Conservation (phyloP, 1,284 basidiomycete species). For the Cryptococcus floricola region DNA sequence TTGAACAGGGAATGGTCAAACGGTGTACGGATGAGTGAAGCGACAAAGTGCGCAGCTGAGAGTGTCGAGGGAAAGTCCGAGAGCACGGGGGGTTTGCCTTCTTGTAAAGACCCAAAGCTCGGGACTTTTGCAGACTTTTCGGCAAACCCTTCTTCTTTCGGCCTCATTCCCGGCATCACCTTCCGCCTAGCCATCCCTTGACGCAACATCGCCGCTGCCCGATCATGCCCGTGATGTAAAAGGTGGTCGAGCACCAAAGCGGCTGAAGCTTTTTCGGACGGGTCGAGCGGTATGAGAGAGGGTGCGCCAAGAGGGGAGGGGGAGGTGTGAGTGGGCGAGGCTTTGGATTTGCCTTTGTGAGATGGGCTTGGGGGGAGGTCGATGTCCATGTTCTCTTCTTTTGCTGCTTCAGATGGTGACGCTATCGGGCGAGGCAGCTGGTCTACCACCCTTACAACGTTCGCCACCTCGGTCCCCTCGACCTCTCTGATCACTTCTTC, state of each 20-base stretch:
- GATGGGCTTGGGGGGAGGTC: neutral
- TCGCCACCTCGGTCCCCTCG: neutral
- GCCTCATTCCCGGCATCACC: conserved; percentile 2
- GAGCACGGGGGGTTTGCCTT: neutral
- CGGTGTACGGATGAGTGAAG: neutral
- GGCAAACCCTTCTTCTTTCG: neutral
- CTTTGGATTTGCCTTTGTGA: neutral
- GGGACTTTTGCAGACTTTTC: neutral
- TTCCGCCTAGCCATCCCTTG: conserved; percentile 16
- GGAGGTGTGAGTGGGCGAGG: neutral
- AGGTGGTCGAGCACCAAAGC: conserved; percentile 74
- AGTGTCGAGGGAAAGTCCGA: conserved; percentile 2
- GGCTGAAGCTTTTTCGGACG: conserved; percentile 52
- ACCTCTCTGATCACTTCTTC: neutral
- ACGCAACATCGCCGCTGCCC: conserved; percentile 47
- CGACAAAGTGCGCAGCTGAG: conserved; percentile 1
- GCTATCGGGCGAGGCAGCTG: neutral
- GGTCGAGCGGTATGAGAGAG: conserved; percentile 3
- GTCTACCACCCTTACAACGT: conserved; percentile 11
- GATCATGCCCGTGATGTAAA: conserved; percentile 70
- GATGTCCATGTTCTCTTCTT: neutral
- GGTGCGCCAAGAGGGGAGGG: neutral
- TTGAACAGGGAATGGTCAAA: neutral
- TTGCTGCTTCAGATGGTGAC: neutral
- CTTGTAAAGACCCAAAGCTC: neutral